These are phyloP conservation scores for Hypsizygus marmoreus DNA, from an alignment of 768 basidiomycete genomes.

Conservation along the genomic window DNA sequence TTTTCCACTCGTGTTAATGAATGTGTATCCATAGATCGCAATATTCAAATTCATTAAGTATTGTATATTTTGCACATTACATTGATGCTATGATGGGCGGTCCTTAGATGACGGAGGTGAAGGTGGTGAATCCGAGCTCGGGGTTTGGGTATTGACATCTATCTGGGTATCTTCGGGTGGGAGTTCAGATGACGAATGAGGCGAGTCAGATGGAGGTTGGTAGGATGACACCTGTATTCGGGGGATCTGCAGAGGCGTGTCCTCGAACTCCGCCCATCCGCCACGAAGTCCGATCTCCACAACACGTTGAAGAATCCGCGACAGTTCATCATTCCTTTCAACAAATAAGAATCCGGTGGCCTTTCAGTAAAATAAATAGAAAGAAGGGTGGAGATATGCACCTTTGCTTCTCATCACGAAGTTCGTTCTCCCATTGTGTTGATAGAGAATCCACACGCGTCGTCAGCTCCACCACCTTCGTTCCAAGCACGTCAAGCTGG, in stretches of 20 bases:
- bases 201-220: not conserved
- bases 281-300: conserved; percentile 68
- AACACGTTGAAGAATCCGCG: conserved; percentile 62
- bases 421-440: conserved; percentile 43
- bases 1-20: too few species aligned
- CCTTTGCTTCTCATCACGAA: conserved; percentile 46
- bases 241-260: conserved; percentile 48
- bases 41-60: not conserved
- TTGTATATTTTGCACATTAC: conserved; percentile 4
- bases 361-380: not conserved
- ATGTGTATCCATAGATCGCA: not conserved
- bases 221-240: conserved; percentile 14
- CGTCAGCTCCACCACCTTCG: conserved; percentile 46
- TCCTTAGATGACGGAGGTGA: conserved; percentile 1
- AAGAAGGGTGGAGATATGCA: conserved; percentile 27
- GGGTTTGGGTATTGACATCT: conserved; percentile 7
- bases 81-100: not conserved
- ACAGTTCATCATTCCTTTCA: conserved; percentile 65
- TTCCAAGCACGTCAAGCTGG: conserved; percentile 58
- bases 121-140: conserved; percentile 4
- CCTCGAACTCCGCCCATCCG: conserved; percentile 67
- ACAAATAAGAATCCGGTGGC: not conserved
- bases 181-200: conserved; percentile 2
- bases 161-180: conserved; percentile 14
- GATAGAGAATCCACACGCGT: conserved; percentile 42